Base-by-base conservation (phyloP, 176 grass and related monocot species). In the Saccharum officinarum region DNA sequence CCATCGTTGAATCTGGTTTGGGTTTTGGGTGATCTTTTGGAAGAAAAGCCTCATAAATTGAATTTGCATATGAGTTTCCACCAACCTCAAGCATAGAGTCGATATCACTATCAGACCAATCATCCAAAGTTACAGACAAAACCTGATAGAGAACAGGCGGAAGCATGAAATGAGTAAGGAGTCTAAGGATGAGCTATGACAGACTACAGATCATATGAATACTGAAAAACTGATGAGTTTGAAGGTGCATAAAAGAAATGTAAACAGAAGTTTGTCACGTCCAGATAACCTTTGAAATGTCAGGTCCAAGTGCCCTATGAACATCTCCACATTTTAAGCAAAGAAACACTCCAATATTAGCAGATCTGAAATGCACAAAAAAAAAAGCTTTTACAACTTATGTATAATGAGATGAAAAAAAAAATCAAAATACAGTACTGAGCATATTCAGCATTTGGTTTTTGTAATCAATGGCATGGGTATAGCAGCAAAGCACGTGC, bases 61-160 rank as follows among this genome's bases (percentile, higher is more conserved):
- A 96, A 87, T 99, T 99, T n/a, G 97, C 97, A 86, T 96, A 99
- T 38, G 97, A 96, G 81, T 99, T 99, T 79, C 97, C 97, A 87
- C 93, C 97, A 76, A 99, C 93, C 79, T 99, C 97, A 74, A 99
- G 9, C 90, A 99, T 96, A 14, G 93, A 94, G 79, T 99, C 93
- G 42, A 96, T 92, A 69, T 99, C 97, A 41, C 82, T 87, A 60
- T 99, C 97, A 76, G 71, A 86, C 97, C 97, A 99, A 81, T 99
- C 93, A 92, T 99, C 97, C 81, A 94, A 84, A 80, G 97, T 99
- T 31, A 96, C 31, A 65, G 97, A 94, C 57, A 99, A 88, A 84
- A 99, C 90, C 97, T 99, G 86, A 82, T 60, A 36, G 85, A 87
- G 7, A 82, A 69, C 64, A 68, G 20, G 18, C 62, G 28, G 55